Evolutionary conservation across 2,329 filamentous ascomycete genomes (phyloP).

Genomic region (Fusarium fujikuroi): DNA sequence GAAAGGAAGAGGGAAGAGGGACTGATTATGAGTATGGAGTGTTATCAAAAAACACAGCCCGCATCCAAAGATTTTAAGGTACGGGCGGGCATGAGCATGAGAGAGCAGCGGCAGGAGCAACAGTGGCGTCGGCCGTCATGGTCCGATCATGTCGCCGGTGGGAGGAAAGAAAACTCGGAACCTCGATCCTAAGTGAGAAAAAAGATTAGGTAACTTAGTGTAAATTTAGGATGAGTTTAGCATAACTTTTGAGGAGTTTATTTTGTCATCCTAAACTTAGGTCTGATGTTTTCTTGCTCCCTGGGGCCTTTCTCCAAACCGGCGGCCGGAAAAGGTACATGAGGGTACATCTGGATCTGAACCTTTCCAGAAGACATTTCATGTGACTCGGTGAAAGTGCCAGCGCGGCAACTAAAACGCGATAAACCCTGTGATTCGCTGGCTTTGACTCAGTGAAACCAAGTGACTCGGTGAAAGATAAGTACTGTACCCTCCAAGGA

Average conservation of each 20-base stretch:
- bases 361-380: constrained; percentile 2
- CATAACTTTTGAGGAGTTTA: background rate
- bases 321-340: constrained; percentile 32
- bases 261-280: background rate
- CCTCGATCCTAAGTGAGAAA: background rate
- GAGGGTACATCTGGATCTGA: constrained; percentile 12
- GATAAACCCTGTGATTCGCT: constrained; percentile 17
- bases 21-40: background rate
- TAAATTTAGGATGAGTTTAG: background rate
- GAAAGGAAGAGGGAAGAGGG: background rate
- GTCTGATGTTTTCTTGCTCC: background rate
- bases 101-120: background rate
- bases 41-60: constrained; percentile 12
- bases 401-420: constrained; percentile 26
- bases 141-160: constrained; percentile 34
- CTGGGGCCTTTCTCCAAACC: background rate
- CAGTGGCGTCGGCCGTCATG: constrained; percentile 37
- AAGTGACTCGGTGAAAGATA: constrained; percentile 36
- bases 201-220: background rate
- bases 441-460: constrained; percentile 35
- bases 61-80: constrained; percentile 32
- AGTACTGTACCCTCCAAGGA: background rate
- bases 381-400: constrained; percentile 23
- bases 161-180: background rate
- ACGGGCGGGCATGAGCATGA: constrained; percentile 7